These are phyloP conservation scores for Wickerhamiella allomyrinae DNA, from an alignment of 805 yeast species.

Conservation along the genomic window DNA sequence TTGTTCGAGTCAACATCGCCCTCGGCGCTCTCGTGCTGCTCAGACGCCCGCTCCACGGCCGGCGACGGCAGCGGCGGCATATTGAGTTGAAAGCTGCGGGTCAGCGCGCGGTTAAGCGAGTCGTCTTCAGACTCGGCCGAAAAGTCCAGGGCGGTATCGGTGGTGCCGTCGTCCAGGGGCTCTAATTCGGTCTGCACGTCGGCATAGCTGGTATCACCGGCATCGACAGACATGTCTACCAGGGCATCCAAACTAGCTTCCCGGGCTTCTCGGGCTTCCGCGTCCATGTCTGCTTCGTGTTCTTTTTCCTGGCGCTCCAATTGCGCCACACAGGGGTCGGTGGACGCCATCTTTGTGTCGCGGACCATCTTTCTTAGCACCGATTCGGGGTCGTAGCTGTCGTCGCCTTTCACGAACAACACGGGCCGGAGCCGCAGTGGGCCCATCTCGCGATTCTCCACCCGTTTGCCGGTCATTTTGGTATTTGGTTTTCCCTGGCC, in stretches of 20 bases:
- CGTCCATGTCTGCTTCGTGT: not conserved
- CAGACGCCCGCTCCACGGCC: not conserved
- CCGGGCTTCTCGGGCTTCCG: no score
- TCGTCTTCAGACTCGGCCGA: no score
- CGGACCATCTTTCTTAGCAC: not conserved
- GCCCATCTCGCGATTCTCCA: no score
- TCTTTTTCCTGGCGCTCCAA: not conserved
- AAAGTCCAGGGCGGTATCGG: no score
- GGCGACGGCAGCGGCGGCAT: no score
- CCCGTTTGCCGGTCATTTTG: slow-evolving; percentile 1
- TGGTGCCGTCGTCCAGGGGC: no score
- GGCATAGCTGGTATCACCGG: no score
- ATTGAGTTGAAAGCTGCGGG: no score
- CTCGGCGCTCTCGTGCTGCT: not conserved
- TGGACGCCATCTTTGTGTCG: not conserved
- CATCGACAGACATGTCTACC: no score
- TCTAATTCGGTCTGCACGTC: no score
- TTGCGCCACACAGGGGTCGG: slow-evolving; percentile 5
- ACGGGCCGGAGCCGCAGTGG: slow-evolving; percentile 12
- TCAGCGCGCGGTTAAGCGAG: no score
- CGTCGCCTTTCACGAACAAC: slow-evolving; percentile 8
- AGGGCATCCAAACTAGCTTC: no score
- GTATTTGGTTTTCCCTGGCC: not conserved
- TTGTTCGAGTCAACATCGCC: not conserved
- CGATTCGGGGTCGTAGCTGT: not conserved